Evolutionary conservation across 148 eudicot genomes (phyloP).

Genomic region (Chenopodium berlandieri): DNA sequence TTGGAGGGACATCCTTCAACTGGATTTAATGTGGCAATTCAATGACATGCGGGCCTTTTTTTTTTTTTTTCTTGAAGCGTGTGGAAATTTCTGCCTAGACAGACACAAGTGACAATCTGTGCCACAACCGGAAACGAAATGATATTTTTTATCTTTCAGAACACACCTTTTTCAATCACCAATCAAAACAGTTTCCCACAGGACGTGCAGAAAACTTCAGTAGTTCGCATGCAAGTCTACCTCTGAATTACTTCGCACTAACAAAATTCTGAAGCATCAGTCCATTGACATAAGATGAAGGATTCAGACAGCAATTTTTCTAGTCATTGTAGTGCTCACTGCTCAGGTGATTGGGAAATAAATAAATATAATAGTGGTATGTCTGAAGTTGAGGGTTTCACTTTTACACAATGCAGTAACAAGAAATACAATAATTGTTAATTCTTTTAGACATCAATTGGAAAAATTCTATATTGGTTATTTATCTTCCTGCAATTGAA

Average conservation of each 20-base stretch:
- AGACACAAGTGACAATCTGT: not conserved
- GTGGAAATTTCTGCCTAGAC: too few relatives aligned
- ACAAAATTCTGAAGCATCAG: not conserved
- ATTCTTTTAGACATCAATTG: not conserved
- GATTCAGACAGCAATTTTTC: not conserved
- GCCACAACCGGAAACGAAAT: not conserved
- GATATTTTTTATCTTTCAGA: not conserved
- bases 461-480: not conserved
- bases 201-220: not conserved
- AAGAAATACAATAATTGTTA: not conserved
- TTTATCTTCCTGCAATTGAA: not conserved
- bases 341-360: not conserved
- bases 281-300: not conserved
- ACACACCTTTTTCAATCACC: not conserved
- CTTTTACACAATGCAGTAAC: not conserved
- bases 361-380: not conserved
- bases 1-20: too few relatives aligned
- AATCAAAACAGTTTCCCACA: not conserved
- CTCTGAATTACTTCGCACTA: not conserved
- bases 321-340: not conserved
- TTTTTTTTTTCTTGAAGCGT: too few relatives aligned
- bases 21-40: too few relatives aligned
- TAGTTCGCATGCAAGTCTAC: not conserved
- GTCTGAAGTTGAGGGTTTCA: not conserved
- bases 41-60: too few relatives aligned